Conservation (phyloP, 2,329 filamentous ascomycete genomes). For the Lachnellula willkommii region DNA sequence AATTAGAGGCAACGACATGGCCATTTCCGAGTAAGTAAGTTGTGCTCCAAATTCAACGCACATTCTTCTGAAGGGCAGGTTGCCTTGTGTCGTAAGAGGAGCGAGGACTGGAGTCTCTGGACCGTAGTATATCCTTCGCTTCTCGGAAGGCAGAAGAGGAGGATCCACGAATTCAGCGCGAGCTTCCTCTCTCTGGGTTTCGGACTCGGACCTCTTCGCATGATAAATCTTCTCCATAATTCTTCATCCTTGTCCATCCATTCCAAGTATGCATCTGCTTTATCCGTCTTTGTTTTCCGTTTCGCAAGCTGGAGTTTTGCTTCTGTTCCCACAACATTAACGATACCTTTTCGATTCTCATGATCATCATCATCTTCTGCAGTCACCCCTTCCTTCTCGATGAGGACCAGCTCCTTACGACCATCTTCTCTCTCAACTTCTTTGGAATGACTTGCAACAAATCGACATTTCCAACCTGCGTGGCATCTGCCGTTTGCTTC, state of each 20-base stretch:
- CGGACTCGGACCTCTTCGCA: conserved; percentile 35
- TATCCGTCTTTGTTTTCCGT: conserved; percentile 64
- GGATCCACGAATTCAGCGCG: conserved; percentile 79
- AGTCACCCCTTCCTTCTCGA: conserved; percentile 40
- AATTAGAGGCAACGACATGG: conserved; percentile 81
- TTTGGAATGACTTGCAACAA: conserved; percentile 78
- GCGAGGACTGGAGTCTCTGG: conserved; percentile 90
- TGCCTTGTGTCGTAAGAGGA: conserved; percentile 92
- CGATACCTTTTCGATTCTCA: conserved; percentile 55
- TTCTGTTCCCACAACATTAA: conserved; percentile 66
- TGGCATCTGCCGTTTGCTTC: conserved; percentile 70
- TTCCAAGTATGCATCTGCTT: conserved; percentile 68
- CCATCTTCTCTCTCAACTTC: conserved; percentile 76
- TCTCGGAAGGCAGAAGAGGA: conserved; percentile 86
- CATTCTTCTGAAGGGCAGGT: conserved; percentile 86
- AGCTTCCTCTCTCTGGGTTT: conserved; percentile 56
- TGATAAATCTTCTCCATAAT: conserved; percentile 45
- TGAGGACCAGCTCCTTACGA: conserved; percentile 71
- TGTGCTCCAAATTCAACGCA: conserved; percentile 86
- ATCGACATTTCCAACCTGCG: conserved; percentile 91
- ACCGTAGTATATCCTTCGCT: conserved; percentile 88
- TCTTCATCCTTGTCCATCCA: conserved; percentile 68
- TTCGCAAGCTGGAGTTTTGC: conserved; percentile 71
- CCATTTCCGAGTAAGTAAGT: conserved; percentile 98
- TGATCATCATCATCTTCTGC: conserved; percentile 31